Conservation (phyloP, 495 filamentous ascomycete genomes). For the Podospora bellae-mahoneyi region DNA sequence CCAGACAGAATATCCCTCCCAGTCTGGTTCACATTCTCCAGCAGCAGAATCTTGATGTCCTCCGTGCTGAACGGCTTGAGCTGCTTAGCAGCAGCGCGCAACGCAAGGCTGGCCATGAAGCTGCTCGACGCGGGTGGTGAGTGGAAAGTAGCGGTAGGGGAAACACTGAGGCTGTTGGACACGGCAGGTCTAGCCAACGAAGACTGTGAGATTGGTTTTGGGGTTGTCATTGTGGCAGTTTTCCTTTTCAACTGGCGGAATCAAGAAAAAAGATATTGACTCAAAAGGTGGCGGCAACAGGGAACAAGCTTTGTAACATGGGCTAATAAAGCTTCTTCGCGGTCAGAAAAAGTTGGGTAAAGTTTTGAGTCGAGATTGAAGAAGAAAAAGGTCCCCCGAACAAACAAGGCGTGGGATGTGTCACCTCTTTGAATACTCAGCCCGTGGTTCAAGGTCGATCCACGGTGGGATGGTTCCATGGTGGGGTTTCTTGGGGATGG, state of each 20-base stretch:
- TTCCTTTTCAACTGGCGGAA: neutral
- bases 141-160: constrained; percentile 61
- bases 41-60: constrained; percentile 91
- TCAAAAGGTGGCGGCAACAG: neutral
- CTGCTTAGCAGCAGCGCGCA: constrained; percentile 56
- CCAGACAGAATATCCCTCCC: constrained; percentile 73
- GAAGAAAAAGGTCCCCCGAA: neutral
- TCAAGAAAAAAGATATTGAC: neutral
- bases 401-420: constrained; percentile 6
- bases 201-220: constrained; percentile 39
- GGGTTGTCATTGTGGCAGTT: constrained; percentile 35
- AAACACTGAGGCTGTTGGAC: constrained; percentile 50
- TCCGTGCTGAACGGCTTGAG: constrained; percentile 93
- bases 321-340: constrained; percentile 4
- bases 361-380: neutral
- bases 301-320: neutral
- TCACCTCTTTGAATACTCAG: constrained; percentile 13
- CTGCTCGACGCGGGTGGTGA: constrained; percentile 51
- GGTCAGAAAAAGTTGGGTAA: neutral
- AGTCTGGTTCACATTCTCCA: constrained; percentile 94
- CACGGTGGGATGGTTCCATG: constrained; percentile 10
- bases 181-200: constrained; percentile 34
- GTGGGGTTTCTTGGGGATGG: constrained; percentile 14
- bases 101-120: constrained; percentile 33
- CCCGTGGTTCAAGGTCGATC: constrained; percentile 5